Evolutionary conservation across 1,284 basidiomycete genomes (phyloP).

Genomic region (Somion occarium): DNA sequence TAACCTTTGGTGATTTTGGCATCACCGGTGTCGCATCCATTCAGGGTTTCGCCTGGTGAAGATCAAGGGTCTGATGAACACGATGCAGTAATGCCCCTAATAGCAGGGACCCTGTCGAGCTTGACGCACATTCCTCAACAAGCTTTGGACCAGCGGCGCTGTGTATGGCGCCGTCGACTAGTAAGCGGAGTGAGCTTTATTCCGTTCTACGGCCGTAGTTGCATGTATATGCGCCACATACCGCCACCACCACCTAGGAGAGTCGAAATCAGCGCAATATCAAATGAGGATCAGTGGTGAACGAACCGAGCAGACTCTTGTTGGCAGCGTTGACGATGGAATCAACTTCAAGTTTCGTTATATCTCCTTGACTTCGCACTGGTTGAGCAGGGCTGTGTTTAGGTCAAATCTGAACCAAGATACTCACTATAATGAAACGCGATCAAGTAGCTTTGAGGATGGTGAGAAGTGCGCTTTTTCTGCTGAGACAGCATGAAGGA

Average conservation of each 20-base stretch:
- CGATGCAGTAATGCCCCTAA: neutral
- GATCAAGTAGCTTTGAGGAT: conserved; percentile 37
- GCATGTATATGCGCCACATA: conserved; percentile 30
- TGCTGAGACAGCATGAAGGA: conserved; percentile 26
- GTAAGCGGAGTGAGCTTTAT: conserved; percentile 5
- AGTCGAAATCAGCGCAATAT: neutral
- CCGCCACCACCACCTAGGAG: conserved; percentile 65
- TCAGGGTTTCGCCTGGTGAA: conserved; percentile 51
- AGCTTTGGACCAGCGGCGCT: conserved; percentile 75
- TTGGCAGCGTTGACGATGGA: conserved; percentile 90
- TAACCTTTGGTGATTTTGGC: conserved; percentile 82
- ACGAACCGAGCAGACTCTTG: conserved; percentile 61
- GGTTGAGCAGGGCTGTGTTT: conserved; percentile 5
- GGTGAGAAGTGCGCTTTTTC: conserved; percentile 30
- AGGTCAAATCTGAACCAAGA: conserved; percentile 4
- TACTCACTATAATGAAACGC: conserved; percentile 35
- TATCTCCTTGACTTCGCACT: conserved; percentile 66
- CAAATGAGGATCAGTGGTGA: too few relatives aligned
- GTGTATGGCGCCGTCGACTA: conserved; percentile 88
- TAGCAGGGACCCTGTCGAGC: too few relatives aligned
- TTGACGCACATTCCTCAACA: conserved; percentile 62
- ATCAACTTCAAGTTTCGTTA: conserved; percentile 69
- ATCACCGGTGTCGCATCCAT: conserved; percentile 79
- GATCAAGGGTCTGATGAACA: neutral
- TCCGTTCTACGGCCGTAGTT: neutral